These are phyloP conservation scores for Podila epicladia DNA, from an alignment of 192 early-diverging fungal species.

Conservation along the genomic window DNA sequence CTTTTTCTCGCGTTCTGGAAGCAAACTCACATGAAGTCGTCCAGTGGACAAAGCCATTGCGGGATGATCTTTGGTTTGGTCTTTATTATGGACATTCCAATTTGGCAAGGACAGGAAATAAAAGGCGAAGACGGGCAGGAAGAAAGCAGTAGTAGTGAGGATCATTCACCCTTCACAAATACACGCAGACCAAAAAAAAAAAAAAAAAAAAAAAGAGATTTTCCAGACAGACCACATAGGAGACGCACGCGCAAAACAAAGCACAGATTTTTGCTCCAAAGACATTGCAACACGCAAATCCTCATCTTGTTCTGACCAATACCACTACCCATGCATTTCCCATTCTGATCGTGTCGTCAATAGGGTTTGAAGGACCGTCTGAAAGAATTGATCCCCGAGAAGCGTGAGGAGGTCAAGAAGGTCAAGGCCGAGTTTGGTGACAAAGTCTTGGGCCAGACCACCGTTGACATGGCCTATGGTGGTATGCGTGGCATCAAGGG, in stretches of 20 bases:
- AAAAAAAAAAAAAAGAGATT: no score
- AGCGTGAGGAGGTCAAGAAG: constrained; percentile 92
- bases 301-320: no score
- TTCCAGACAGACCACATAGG: no score
- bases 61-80: neutral
- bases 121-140: neutral
- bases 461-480: constrained; percentile 97
- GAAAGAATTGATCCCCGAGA: constrained; percentile 90
- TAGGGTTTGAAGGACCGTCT: constrained; percentile 93
- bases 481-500: constrained; percentile 99
- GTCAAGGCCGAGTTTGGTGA: constrained; percentile 89
- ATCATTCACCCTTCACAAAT: neutral
- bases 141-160: neutral
- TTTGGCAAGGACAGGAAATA: neutral
- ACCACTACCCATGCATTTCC: neutral
- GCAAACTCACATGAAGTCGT: neutral
- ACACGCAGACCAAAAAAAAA: no score
- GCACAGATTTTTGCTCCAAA: no score
- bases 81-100: neutral
- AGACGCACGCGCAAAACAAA: no score
- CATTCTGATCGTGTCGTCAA: neutral
- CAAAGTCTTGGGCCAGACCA: constrained; percentile 90
- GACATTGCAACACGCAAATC: neutral
- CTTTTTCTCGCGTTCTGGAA: neutral
- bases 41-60: neutral